Conservation (phyloP, 768 basidiomycete species). For the Auricularia cornea region DNA sequence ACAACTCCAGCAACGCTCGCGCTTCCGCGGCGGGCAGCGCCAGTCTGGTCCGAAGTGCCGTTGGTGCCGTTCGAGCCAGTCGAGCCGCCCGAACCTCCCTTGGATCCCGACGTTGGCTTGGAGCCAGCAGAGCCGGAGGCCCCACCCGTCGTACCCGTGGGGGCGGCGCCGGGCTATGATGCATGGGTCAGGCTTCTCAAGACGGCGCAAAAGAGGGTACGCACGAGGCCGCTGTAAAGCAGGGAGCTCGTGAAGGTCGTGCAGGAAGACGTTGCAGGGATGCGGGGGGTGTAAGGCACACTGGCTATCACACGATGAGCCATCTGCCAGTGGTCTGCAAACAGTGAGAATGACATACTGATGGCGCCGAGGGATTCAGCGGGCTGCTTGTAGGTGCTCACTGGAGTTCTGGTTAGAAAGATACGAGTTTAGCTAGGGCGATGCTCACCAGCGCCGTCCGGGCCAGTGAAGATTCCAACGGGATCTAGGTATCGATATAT, state of each 20-base stretch:
- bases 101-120: too few species aligned
- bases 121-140: neutral
- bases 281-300: slow-evolving; percentile 18
- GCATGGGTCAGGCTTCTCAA: neutral
- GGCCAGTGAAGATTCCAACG: neutral
- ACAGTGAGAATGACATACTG: neutral
- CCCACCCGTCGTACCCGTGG: too few species aligned
- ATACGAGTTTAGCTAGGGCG: neutral
- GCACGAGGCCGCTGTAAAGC: slow-evolving; percentile 9
- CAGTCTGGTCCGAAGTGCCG: neutral
- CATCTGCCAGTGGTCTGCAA: too few species aligned
- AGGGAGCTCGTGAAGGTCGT: slow-evolving; percentile 12
- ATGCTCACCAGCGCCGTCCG: neutral
- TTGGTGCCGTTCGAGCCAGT: neutral
- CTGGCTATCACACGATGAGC: neutral
- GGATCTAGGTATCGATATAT: neutral
- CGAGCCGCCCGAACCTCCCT: neutral
- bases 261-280: slow-evolving; percentile 21
- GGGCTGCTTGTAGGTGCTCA: slow-evolving; percentile 15
- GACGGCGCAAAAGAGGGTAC: neutral
- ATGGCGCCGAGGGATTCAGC: slow-evolving; percentile 11
- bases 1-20: neutral
- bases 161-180: neutral
- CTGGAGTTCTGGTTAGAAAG: neutral
- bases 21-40: neutral